phyloP scores from a whole-genome alignment of 2,329 filamentous ascomycete genomes.

The Botrytis pseudocinerea region DNA sequence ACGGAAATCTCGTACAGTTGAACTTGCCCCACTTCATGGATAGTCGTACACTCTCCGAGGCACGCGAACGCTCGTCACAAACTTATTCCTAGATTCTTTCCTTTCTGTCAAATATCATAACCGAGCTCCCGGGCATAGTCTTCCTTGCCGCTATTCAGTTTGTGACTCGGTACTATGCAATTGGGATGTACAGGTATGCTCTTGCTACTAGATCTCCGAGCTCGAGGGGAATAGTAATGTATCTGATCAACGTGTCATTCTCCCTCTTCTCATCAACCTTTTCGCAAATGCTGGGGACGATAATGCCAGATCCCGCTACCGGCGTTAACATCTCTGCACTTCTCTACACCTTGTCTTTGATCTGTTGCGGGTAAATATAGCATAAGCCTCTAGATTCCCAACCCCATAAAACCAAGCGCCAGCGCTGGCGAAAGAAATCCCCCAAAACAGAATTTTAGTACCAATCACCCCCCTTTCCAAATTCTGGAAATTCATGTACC shows the following conservation, averaged over 20 bases:
- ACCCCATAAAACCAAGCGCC: background rate
- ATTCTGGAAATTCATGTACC: slow-evolving; percentile 66
- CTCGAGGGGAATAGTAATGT: slow-evolving; percentile 32
- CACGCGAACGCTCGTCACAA: slow-evolving; percentile 17
- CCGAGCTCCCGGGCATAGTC: slow-evolving; percentile 77
- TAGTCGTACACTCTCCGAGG: background rate
- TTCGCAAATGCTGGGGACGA: background rate
- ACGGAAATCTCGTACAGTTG: slow-evolving; percentile 51
- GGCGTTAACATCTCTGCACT: background rate
- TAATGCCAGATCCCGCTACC: background rate
- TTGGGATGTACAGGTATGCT: slow-evolving; percentile 69
- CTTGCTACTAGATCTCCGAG: slow-evolving; percentile 43
- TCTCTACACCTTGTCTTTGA: background rate
- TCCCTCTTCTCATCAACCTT: background rate
- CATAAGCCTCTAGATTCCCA: background rate
- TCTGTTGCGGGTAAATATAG: background rate
- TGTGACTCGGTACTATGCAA: slow-evolving; percentile 72
- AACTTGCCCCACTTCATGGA: slow-evolving; percentile 63
- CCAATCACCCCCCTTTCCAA: background rate
- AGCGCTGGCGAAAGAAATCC: background rate
- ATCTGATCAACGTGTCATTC: background rate
- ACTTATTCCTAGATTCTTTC: slow-evolving; percentile 37
- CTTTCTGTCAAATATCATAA: slow-evolving; percentile 53
- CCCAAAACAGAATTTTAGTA: background rate
- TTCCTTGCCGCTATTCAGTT: slow-evolving; percentile 59